Conservation (phyloP, 768 basidiomycete species). For the Rhizopogon rudus region DNA sequence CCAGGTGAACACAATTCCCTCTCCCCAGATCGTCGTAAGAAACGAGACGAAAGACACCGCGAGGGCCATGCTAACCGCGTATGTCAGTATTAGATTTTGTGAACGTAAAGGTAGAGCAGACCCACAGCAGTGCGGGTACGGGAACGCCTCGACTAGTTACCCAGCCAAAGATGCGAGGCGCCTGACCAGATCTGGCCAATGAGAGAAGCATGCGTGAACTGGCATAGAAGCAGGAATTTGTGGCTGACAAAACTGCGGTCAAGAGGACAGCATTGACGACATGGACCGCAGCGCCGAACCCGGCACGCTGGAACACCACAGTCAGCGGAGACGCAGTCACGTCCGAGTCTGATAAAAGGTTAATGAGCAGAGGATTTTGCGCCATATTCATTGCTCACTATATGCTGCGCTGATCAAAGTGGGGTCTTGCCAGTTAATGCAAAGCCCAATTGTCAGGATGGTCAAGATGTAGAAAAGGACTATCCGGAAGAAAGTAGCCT, state of each 20-base stretch:
- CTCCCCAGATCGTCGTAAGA: slow-evolving; percentile 55
- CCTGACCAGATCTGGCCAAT: slow-evolving; percentile 61
- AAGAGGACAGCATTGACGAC: slow-evolving; percentile 65
- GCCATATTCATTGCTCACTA: slow-evolving; percentile 23
- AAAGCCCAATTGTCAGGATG: slow-evolving; percentile 60
- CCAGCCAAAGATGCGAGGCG: slow-evolving; percentile 60
- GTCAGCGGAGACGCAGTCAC: slow-evolving; percentile 60
- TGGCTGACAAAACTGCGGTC: slow-evolving; percentile 61
- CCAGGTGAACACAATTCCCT: slow-evolving; percentile 52
- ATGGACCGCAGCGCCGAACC: slow-evolving; percentile 57
- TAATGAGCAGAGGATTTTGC: not conserved
- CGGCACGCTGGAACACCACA: slow-evolving; percentile 57
- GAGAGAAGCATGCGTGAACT: slow-evolving; percentile 57
- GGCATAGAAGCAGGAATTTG: slow-evolving; percentile 62
- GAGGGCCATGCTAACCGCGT: slow-evolving; percentile 38
- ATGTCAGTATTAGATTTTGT: slow-evolving; percentile 19
- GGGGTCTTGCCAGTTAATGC: slow-evolving; percentile 56
- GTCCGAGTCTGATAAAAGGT: slow-evolving; percentile 31
- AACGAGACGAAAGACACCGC: slow-evolving; percentile 47
- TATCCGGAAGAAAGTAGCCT: slow-evolving; percentile 64
- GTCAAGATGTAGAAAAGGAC: slow-evolving; percentile 61
- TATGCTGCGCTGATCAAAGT: slow-evolving; percentile 43
- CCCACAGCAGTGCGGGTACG: slow-evolving; percentile 46
- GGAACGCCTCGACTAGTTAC: slow-evolving; percentile 64
- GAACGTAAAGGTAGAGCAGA: slow-evolving; percentile 19